Evolutionary conservation across 169 alveolate genomes (phyloP), one percentile per base, ranked within the genome.

Genomic region (Cryptosporidium xiaoi): DNA sequence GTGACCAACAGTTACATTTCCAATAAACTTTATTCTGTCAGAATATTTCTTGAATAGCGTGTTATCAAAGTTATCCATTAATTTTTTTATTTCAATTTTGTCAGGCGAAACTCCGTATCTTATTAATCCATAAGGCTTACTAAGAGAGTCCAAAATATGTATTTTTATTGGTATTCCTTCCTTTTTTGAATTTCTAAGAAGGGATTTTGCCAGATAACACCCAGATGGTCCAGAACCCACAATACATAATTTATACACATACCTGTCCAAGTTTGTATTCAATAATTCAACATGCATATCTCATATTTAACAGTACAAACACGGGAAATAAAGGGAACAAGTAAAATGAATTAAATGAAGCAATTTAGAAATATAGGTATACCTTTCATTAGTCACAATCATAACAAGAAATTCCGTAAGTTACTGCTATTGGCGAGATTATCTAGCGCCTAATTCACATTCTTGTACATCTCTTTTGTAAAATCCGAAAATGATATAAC

Each of bases 211-310:
- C 18, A 77, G 12, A 44, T 77, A 77, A 60, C 87, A 77, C 5
- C 87, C 87, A 27, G 87, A 77, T 24, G 87, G 87, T 8, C 87
- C 87, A 55, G 87, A 65, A 20, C 87, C 87, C 12, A 77, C 71
- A 48, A 77, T 77, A 24, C 87, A 77, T 5, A 77, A 13, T 12
- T 46, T 34, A 60, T 60, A 60, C 29, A 60, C 29, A 16, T 48
- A 29, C 12, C 20, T 53, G 29, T 12, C 4, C 20, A 53, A n/a
- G 0, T 13, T 53, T 12, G 4, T 53, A n/a, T 53, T n/a, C 29
- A 13, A n/a, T 3, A 53, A 16, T 7, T 53, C 29, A 53, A 53
- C 4, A 1, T 53, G 64, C 29, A n/a, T 53, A 53, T 40, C 48
- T 40, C 48, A 40, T 40, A 40, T 40, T 40, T 40, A 40, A 0